Percentiles rank a stretch among this genome's conserved stretches.
Evolutionary conservation across 441 rosid species (phyloP).

Genomic region (Syzygium syzygioides): DNA sequence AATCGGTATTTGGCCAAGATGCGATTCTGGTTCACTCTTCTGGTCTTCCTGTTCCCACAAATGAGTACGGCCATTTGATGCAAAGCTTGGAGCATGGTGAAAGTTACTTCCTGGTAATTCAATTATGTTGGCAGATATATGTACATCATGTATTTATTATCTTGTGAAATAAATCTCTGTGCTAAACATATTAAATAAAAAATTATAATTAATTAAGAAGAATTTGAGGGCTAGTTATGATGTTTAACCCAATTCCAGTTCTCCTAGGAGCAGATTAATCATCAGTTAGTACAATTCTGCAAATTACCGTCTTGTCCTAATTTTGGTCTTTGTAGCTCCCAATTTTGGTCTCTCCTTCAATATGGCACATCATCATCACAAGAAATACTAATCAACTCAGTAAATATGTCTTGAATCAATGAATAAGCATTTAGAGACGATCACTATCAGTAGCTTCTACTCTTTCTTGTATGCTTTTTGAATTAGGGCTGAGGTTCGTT

Average conservation of each 20-base stretch:
- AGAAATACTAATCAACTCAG: not conserved
- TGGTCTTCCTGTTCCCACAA: constrained; percentile 65
- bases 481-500: not conserved
- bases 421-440: not conserved
- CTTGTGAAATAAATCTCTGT: not conserved
- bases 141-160: not conserved
- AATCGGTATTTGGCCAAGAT: constrained; percentile 70
- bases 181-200: not conserved
- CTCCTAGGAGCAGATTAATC: not conserved
- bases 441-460: not conserved
- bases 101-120: constrained; percentile 84
- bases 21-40: constrained; percentile 65
- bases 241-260: not conserved
- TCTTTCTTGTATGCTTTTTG: not conserved
- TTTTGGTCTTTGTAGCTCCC: not conserved
- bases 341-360: not conserved
- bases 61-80: constrained; percentile 71
- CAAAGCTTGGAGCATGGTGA: constrained; percentile 86
- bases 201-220: not conserved
- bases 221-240: not conserved
- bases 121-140: not conserved
- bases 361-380: not conserved
- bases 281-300: not conserved
- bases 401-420: not conserved
- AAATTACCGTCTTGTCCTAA: not conserved